Evolutionary conservation across 2,329 filamentous ascomycete genomes (phyloP), one percentile per base, ranked within the genome.

Genomic region (Cladophialophora immunda): DNA sequence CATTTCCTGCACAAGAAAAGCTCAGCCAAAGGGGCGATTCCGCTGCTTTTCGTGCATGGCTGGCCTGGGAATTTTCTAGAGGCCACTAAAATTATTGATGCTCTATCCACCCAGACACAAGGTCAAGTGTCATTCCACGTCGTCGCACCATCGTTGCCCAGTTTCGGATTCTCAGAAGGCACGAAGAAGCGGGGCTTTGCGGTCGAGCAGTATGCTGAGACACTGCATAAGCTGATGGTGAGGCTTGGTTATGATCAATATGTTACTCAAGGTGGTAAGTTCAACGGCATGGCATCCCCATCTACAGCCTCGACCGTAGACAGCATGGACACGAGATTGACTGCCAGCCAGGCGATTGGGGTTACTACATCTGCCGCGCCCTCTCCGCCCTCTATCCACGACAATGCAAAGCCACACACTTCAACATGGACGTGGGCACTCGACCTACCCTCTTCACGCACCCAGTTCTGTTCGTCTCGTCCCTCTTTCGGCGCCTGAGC

Each of bases 201-300:
- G 2, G 73, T 87, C 17, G 80, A 81, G 25, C 85, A 90, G 70
- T 89, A 90, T 71, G 87, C 88, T 2, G 87, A 92, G 75, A 83
- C 84, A 0, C 80, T 87, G 70, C 86, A 93, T 75, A 88, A 87
- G 64, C 79, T 93, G 8, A 93, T 93, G 90, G 77, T 54, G 13
- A 34, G 50, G 29, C 65, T 72, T 55, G 68, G 52, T 1, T 71
- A 72, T 34, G 56, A 64, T 45, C 38, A 70, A 56, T 71, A 71
- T 57, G 75, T 81, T 6, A 85, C 82, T 0, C 84, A 90, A 74
- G 87, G 86, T 67, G 63, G 63, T 55, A 58, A 36, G 54, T 41
- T 29, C 15, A 53, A 54, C 41, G 2, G 1, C 22, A 47, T 22
- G 8, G 41, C n/a, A 47, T 22, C n/a, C 30, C 36, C 4, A 9